Evolutionary conservation across 192 early-diverging fungal genomes (phyloP), one percentile per base, ranked within the genome.

Genomic region (Phycomyces blakesleeanus): DNA sequence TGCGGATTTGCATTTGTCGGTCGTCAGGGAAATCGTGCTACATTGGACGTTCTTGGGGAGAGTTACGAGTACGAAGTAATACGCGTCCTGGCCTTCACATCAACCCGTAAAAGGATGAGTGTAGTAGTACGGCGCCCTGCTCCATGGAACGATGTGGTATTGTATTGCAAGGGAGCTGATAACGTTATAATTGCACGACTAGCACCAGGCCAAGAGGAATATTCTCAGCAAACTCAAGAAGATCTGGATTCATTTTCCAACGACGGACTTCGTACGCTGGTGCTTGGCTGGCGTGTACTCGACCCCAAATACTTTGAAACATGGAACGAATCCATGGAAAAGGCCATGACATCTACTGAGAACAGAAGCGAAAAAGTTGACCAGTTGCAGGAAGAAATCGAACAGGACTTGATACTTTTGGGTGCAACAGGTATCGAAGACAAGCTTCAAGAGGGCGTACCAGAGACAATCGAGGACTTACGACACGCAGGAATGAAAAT

Each of bases 381-480:
- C 22, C 63, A 62, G 16, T 81, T 90, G 5, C 81, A 91, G 0
- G 90, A 91, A 12, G 74, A 85, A 58, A 91, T 98, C 53, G 97
- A 98, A 69, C 49, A 71, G 15, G 82, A 93, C 26, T 75, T 98
- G 49, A 84, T 78, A 20, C 78, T 98, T 22, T 79, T 95, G 56
- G 97, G 97, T 1, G 94, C 93, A 0, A 96, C 97, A 0, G 97
- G 93, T 0, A 98, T 98, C 53, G 97, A 98, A 72, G 97, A 98
- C 72, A 90, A 92, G 67, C 80, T 98, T 21, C 97, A 98, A 68
- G 94, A 97, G 51, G 92, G 91, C 10, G 97, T 97, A 1, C 97
- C 97, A 0, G 89, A 97, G 20, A 85, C 87, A 50, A 97, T 98
- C 59, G 90, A 83, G 9, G 74, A 87, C 1, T 81, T 98, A 21